Evolutionary conservation across 495 filamentous ascomycete species (phyloP).

Genomic region (Talaromyces trachyspermus): DNA sequence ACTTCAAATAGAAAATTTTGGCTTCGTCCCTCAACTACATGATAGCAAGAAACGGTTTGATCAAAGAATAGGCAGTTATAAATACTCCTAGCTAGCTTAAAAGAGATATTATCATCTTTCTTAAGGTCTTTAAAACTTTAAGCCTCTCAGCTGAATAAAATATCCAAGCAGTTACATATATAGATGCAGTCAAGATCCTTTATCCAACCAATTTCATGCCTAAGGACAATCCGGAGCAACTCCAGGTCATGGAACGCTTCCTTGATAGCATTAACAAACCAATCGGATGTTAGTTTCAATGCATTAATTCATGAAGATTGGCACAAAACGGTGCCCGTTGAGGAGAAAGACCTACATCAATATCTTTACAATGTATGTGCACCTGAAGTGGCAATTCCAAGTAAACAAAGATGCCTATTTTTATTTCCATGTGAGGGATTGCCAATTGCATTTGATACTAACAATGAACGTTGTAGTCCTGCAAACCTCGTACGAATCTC

Average conservation of each 20-base stretch:
- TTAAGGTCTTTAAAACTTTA: no score
- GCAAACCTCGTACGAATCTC: not conserved
- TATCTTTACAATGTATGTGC: constrained; percentile 2
- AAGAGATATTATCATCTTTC: no score
- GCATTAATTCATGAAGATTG: not conserved
- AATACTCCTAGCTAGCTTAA: no score
- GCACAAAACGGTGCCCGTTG: not conserved
- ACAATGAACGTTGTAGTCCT: no score
- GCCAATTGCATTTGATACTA: no score
- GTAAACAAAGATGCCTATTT: not conserved
- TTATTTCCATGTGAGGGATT: not conserved
- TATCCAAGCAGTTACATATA: no score
- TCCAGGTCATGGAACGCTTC: not conserved
- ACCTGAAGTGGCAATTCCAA: not conserved
- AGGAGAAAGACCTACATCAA: not conserved
- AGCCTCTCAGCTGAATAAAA: no score
- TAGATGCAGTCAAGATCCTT: no score
- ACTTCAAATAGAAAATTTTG: no score
- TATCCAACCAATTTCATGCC: not conserved
- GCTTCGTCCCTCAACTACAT: no score
- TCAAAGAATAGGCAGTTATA: no score
- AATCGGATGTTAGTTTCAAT: not conserved
- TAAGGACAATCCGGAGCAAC: not conserved
- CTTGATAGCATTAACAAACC: not conserved
- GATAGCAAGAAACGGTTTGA: no score